Conservation (phyloP, 139 green algal species). For the Tetraselmis chui region DNA sequence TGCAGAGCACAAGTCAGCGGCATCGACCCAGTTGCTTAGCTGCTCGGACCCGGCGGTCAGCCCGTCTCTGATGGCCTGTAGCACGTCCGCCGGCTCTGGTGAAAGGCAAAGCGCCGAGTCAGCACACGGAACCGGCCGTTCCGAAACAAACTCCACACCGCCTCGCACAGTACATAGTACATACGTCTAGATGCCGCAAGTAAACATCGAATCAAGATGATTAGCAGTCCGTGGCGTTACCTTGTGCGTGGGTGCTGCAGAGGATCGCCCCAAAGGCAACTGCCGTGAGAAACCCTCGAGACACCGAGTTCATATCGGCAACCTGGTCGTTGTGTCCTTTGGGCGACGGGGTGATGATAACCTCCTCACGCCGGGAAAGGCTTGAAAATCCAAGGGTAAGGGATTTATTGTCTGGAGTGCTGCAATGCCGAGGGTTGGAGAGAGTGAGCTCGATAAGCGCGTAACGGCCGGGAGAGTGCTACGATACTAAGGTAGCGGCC, state of each 20-base stretch:
- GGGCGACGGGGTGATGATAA: too few relatives aligned
- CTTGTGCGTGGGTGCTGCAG: background rate
- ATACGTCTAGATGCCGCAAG: background rate
- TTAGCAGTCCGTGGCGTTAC: background rate
- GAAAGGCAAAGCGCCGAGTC: background rate
- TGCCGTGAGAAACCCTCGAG: background rate
- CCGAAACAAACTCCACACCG: too few relatives aligned
- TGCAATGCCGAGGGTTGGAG: too few relatives aligned
- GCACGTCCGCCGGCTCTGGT: background rate
- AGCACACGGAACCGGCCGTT: background rate
- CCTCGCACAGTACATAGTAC: background rate
- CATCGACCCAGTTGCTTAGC: background rate
- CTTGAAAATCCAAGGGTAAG: too few relatives aligned
- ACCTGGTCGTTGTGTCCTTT: too few relatives aligned
- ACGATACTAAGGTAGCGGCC: too few relatives aligned
- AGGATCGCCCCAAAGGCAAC: background rate
- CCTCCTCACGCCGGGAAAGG: too few relatives aligned
- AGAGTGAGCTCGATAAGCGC: too few relatives aligned
- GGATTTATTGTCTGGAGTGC: too few relatives aligned
- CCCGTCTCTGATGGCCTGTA: background rate
- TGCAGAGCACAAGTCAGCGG: background rate
- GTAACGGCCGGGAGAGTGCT: too few relatives aligned
- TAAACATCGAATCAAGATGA: background rate
- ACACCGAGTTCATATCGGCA: too few relatives aligned
- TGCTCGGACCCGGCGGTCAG: background rate